Evolutionary conservation across 1,139 yeast genomes (phyloP), one percentile per base, ranked within the genome.

Genomic region (Saccharomyces hybrid): DNA sequence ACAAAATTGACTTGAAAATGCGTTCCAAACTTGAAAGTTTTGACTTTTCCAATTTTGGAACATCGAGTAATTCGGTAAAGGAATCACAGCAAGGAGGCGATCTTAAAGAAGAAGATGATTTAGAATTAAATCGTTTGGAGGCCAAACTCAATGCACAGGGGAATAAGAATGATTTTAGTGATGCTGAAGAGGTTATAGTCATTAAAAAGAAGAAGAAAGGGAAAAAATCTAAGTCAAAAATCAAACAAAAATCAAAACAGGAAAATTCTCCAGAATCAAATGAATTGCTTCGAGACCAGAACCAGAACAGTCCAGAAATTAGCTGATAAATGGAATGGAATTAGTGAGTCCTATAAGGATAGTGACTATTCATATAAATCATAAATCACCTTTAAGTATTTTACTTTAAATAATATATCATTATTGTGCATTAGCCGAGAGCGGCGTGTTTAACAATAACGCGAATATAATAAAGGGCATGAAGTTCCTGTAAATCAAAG

Each of bases 21-120:
- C 78, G 83, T 1, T 80, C 88, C 0, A 82, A 79, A 48, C 73
- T 88, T 56, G 88, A 84, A 42, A 77, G 78, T 55, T 83, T 88
- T 64, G 88, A 86, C 64, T 71, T 77, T 29, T 60, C 71, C 32
- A 68, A 67, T 53, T 64, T 68, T 5, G 16, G 46, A 2, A n/a
- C 29, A n/a, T 9, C 32, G 4, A 14, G 31, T 13, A 25, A 3
- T 27, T 11, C 13, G 13, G 20, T 13, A 46, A 27, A 23, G 2
- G 31, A 38, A 38, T 16, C 44, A 6, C 44, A 16, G 25, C 25
- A 38, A 38, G 25, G 11, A 2, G 25, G 25, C 4, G 13, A 16
- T 1, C 11, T 38, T 8, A 38, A 13, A 9, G 25, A 38, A 9
- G 44, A 38, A 4, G 44, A 38, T 5, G 25, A 38, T 4, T 1